Base-by-base conservation (phyloP, 306 rosid genomes). In the Begonia loranthoides region DNA sequence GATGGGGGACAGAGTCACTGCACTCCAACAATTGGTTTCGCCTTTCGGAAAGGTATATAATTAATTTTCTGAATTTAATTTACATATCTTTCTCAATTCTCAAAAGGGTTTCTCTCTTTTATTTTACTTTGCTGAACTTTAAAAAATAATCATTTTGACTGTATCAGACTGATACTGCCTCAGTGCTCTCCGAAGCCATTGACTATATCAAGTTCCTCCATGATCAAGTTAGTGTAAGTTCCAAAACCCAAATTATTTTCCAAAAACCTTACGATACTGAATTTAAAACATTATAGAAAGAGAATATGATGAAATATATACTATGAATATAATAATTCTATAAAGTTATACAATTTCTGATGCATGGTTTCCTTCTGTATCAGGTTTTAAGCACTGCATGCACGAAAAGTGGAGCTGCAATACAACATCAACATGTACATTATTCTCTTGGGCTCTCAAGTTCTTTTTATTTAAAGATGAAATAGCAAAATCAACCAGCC, bases 1-100 rank as follows among this genome's bases (percentile, higher is more conserved):
- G 82, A 90, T 90, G 99, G 99, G 99, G 79, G 99, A 90, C 96
- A 86, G 99, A 90, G 83, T 90, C 93, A 90, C 94, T 82, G 99
- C 95, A 28, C 99, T 90, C 74, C 99, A 90, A 76, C 99, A 90
- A 83, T 84, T 90, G 63, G 99, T 90, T 69, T 82, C 99, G 22
- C 99, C 99, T 86, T 90, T 90, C 64, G 99, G 99, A 86, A 92
- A 92, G 94, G 99, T 92, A 70, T 56, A 49, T 48, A 10, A 56
- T 63, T 66, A 39, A 58, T 51, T 71, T 68, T 66, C 55, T 16
- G 60, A 61, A 62, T 56, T 55, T 56, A 46, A 13, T 17, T 28
- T 11, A 10, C 24, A 13, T 24, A 33, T 34, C 5, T 15, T 53
- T 53, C 40, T 52, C 16, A 51, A 51, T 17, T 28, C 41, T 22